These are phyloP conservation scores for Blastobotrys apis DNA, from an alignment of 1,139 yeast genomes.

Conservation along the genomic window DNA sequence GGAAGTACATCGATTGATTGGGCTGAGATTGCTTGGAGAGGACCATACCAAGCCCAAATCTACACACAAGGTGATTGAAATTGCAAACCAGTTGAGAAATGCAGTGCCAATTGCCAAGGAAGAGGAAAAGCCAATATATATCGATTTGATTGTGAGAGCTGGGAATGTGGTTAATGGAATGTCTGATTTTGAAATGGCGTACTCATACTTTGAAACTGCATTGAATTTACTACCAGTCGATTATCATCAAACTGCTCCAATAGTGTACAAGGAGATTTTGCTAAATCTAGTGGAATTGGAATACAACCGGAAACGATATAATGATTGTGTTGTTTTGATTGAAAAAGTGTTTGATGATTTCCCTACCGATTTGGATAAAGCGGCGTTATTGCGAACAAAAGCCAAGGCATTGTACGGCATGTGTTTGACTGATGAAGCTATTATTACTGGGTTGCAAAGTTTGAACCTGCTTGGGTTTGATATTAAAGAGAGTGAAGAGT, in stretches of 20 bases:
- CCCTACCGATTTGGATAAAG: slow-evolving; percentile 24
- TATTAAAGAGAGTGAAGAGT: slow-evolving; percentile 37
- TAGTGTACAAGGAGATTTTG: slow-evolving; percentile 25
- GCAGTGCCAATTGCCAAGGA: slow-evolving; percentile 29
- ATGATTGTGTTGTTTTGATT: slow-evolving; percentile 25
- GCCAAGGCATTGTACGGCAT: slow-evolving; percentile 42
- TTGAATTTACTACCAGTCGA: slow-evolving; percentile 23
- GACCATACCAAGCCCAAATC: slow-evolving; percentile 23
- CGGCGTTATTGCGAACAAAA: slow-evolving; percentile 33
- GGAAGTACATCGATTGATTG: slow-evolving; percentile 42
- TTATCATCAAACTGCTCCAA: slow-evolving; percentile 16
- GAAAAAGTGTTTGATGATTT: slow-evolving; percentile 21
- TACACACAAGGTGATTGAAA: slow-evolving; percentile 28
- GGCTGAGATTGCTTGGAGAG: slow-evolving; percentile 39
- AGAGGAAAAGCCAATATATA: slow-evolving; percentile 25
- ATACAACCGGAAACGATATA: slow-evolving; percentile 27
- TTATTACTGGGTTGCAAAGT: slow-evolving; percentile 26
- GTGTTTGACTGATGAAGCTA: slow-evolving; percentile 38
- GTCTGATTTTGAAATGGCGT: slow-evolving; percentile 33
- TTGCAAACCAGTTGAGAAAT: slow-evolving; percentile 30
- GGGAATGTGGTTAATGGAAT: slow-evolving; percentile 30
- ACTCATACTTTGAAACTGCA: slow-evolving; percentile 29
- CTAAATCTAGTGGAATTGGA: slow-evolving; percentile 28
- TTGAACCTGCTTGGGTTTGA: slow-evolving; percentile 26
- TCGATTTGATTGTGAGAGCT: slow-evolving; percentile 28